phyloP scores from a whole-genome alignment of 352 stramenopile genomes.

The Nannochloropsis limnetica region DNA sequence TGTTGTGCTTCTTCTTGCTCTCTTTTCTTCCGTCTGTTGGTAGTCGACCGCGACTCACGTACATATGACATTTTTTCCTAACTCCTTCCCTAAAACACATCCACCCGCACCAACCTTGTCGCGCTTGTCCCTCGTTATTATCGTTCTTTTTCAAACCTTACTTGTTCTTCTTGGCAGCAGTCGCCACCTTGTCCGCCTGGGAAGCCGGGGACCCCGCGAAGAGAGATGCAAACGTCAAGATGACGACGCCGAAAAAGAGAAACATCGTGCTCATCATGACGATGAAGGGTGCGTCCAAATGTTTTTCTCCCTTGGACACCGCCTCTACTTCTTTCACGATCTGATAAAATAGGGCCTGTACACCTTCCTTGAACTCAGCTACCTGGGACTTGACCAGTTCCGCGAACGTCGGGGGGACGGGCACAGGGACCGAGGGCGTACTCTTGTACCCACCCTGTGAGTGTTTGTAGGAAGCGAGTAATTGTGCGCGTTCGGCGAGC shows the following conservation, averaged over 20 bases:
- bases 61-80: no score
- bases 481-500: not conserved
- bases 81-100: not conserved
- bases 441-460: slow-evolving; percentile 29
- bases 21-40: not conserved
- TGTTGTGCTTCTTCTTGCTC: not conserved
- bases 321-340: slow-evolving; percentile 11
- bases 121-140: not conserved
- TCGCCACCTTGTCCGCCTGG: not conserved
- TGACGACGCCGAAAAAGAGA: slow-evolving; percentile 15
- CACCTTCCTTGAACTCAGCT: not conserved
- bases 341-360: slow-evolving; percentile 5
- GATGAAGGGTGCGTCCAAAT: slow-evolving; percentile 46
- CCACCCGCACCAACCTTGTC: not conserved
- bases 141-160: not conserved
- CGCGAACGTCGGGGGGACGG: not conserved
- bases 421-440: not conserved
- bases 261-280: slow-evolving; percentile 46
- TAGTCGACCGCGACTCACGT: no score
- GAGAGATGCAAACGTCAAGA: slow-evolving; percentile 5
- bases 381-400: not conserved
- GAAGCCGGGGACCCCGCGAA: not conserved
- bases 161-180: not conserved
- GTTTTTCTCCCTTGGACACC: slow-evolving; percentile 34
- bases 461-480: not conserved